Percentiles rank a stretch among this genome's conserved stretches.
phyloP scores from a whole-genome alignment of 108 stramenopile species.

The Skeletonema marinoi region DNA sequence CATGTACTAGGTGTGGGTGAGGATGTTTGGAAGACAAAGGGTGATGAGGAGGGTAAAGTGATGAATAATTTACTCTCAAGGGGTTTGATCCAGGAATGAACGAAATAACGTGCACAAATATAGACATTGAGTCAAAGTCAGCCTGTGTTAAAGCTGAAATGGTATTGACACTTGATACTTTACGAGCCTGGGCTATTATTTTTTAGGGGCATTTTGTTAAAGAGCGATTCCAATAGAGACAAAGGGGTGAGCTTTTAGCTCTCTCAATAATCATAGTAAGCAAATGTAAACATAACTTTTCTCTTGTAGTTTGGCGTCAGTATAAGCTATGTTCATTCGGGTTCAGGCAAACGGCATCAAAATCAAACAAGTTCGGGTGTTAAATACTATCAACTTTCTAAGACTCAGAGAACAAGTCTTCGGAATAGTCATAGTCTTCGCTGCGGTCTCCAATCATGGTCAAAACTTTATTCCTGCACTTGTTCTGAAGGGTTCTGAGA shows the following conservation, averaged over 20 bases:
- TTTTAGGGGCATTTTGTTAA: too few species aligned
- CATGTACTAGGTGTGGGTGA: slow-evolving; percentile 81
- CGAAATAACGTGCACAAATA: not conserved
- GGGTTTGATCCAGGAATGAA: slow-evolving; percentile 58
- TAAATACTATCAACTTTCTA: not conserved
- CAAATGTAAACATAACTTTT: too few species aligned
- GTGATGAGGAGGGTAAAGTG: slow-evolving; percentile 74
- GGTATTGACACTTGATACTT: too few species aligned
- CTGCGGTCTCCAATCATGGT: not conserved
- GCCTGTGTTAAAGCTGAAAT: too few species aligned
- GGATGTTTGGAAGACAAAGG: slow-evolving; percentile 70
- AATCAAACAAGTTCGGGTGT: not conserved
- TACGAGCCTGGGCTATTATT: too few species aligned
- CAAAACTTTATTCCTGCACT: not conserved
- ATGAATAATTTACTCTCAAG: slow-evolving; percentile 68
- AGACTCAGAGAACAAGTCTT: not conserved
- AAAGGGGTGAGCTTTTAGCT: too few species aligned
- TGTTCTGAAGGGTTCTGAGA: not conserved
- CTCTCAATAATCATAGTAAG: too few species aligned
- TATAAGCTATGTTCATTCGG: too few species aligned
- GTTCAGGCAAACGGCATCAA: not conserved
- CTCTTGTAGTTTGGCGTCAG: too few species aligned
- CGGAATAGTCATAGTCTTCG: not conserved
- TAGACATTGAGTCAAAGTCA: not conserved
- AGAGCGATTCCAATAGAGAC: too few species aligned